phyloP scores from a whole-genome alignment of 441 rosid species.

The Syzygium malaccense region DNA sequence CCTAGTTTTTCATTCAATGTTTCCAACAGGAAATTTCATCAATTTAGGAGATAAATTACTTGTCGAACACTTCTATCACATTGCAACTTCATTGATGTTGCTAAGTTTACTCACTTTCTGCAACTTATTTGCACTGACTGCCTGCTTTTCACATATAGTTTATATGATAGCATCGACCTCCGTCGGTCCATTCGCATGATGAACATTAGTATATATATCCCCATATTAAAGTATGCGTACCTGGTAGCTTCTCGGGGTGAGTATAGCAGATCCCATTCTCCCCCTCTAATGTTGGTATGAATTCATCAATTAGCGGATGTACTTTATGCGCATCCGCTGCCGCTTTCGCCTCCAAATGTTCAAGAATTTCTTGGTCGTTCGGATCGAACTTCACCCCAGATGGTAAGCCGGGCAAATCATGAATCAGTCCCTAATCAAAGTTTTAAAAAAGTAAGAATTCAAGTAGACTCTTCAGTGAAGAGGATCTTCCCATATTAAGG shows the following conservation, averaged over 20 bases:
- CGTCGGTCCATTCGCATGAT: not conserved
- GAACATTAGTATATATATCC: not conserved
- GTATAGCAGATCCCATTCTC: not conserved
- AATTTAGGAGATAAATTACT: not conserved
- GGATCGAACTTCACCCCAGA: not conserved
- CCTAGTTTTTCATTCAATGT: not conserved
- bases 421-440: not conserved
- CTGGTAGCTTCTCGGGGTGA: not conserved
- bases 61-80: not conserved
- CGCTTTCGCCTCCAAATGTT: not conserved
- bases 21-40: not conserved
- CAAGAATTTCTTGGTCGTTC: not conserved
- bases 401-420: not conserved
- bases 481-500: not conserved
- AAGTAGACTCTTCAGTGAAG: not conserved
- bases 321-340: not conserved
- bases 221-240: not conserved
- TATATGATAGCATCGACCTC: not conserved
- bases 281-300: not conserved
- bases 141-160: not conserved
- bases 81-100: not conserved
- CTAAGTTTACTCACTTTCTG: not conserved
- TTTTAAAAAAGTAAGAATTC: not conserved
- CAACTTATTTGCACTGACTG: not conserved
- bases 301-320: not conserved